Percentiles rank a stretch among this genome's conserved stretches.
Conservation (phyloP, 768 basidiomycete species). For the Kwoniella sp. region DNA sequence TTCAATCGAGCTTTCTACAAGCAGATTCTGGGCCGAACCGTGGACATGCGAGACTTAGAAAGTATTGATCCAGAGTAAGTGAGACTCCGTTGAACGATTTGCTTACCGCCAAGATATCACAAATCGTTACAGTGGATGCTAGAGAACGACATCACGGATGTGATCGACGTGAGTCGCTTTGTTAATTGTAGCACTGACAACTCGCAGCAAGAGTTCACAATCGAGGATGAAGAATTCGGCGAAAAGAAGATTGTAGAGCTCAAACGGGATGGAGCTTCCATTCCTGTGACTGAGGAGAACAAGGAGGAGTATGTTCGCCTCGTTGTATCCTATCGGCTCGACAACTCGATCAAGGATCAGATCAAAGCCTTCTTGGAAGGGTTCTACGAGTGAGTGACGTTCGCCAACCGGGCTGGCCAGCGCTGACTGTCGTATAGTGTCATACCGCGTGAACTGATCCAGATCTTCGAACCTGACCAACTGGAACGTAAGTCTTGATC, state of each 20-base stretch:
- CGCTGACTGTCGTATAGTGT: conserved; percentile 52
- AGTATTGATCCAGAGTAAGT: conserved; percentile 83
- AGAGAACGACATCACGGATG: conserved; percentile 68
- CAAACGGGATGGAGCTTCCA: conserved; percentile 74
- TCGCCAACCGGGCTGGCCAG: not conserved
- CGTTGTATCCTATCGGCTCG: conserved; percentile 87
- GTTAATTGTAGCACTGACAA: too few relatives aligned
- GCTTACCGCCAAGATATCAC: conserved; percentile 70
- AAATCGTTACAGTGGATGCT: conserved; percentile 97
- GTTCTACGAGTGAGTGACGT: conserved; percentile 66
- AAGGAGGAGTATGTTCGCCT: conserved; percentile 93
- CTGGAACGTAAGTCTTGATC: conserved; percentile 48
- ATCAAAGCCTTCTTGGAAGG: conserved; percentile 83
- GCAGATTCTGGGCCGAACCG: conserved; percentile 86
- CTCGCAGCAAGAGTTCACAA: conserved; percentile 88
- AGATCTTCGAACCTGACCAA: conserved; percentile 56
- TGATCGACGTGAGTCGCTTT: conserved; percentile 37
- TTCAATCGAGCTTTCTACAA: conserved; percentile 95
- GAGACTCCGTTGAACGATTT: not conserved
- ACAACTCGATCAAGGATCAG: conserved; percentile 91
- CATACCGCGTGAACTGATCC: conserved; percentile 90
- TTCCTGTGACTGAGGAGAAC: conserved; percentile 93
- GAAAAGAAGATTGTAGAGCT: conserved; percentile 79
- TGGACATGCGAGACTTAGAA: conserved; percentile 93
- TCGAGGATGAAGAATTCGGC: conserved; percentile 97